Evolutionary conservation across 1,139 yeast species (phyloP).

Genomic region (Saccharomyces hybrid): DNA sequence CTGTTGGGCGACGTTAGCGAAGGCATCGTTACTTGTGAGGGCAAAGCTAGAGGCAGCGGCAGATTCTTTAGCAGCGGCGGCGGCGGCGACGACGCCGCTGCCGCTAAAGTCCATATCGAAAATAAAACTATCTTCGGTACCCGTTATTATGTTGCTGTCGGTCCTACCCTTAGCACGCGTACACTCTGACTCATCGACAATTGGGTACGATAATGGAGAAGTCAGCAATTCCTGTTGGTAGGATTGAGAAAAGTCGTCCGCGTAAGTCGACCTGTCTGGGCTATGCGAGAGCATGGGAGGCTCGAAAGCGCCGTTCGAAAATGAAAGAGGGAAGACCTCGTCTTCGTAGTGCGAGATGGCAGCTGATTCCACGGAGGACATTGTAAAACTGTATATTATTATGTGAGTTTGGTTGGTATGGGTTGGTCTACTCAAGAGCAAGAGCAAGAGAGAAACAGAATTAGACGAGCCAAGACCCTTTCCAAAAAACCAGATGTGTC

Average conservation of each 20-base stretch:
- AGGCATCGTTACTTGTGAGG: constrained; percentile 8
- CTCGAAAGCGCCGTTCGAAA: background rate
- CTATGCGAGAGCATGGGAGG: background rate
- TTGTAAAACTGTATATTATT: background rate
- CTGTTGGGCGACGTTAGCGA: constrained; percentile 24
- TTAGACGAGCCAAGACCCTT: background rate
- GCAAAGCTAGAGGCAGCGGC: background rate
- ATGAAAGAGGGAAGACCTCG: background rate
- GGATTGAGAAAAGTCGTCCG: background rate
- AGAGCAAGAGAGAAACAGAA: background rate
- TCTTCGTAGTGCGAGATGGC: background rate
- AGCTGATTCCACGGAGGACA: background rate
- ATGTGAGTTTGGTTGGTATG: background rate
- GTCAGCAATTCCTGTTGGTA: background rate
- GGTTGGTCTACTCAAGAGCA: background rate
- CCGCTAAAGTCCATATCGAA: background rate
- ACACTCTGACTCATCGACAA: background rate
- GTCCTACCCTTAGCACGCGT: background rate
- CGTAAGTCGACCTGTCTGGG: background rate
- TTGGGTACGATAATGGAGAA: background rate
- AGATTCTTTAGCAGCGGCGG: background rate
- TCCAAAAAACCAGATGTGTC: background rate
- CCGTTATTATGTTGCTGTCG: background rate
- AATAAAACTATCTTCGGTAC: background rate
- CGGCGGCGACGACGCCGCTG: background rate